Conservation (phyloP, 805 yeast genomes). For the Spathaspora arborariae region DNA sequence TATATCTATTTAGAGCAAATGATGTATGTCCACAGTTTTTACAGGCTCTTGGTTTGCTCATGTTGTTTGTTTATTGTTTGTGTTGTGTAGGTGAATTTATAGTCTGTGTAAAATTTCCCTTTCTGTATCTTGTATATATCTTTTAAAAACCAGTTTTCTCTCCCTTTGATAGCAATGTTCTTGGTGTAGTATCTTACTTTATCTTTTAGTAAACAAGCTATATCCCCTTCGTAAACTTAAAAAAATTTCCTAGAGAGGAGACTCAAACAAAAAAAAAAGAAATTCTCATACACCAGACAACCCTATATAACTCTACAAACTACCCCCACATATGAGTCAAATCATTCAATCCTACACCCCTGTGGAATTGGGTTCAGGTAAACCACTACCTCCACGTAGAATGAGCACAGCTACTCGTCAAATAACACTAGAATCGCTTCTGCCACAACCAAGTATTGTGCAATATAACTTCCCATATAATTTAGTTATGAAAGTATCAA, state of each 20-base stretch:
- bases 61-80: not conserved
- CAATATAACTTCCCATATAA: constrained; percentile 15
- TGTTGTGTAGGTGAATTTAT: not conserved
- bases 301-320: not conserved
- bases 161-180: no score
- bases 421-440: constrained; percentile 1
- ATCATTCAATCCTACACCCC: not conserved
- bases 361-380: not conserved
- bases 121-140: not conserved
- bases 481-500: constrained; percentile 23
- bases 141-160: no score
- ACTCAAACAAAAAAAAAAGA: not conserved
- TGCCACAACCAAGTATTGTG: not conserved
- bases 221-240: not conserved
- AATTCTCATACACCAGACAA: not conserved
- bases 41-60: constrained; percentile 13
- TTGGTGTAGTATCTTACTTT: no score
- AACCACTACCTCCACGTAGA: not conserved
- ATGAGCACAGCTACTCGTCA: not conserved
- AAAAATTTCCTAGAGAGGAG: not conserved
- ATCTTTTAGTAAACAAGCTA: not conserved
- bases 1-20: constrained; percentile 19
- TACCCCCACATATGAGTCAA: not conserved
- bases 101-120: not conserved
- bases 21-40: constrained; percentile 22